Conservation (phyloP, 2,329 filamentous ascomycete genomes). For the Stemphylium beticola region DNA sequence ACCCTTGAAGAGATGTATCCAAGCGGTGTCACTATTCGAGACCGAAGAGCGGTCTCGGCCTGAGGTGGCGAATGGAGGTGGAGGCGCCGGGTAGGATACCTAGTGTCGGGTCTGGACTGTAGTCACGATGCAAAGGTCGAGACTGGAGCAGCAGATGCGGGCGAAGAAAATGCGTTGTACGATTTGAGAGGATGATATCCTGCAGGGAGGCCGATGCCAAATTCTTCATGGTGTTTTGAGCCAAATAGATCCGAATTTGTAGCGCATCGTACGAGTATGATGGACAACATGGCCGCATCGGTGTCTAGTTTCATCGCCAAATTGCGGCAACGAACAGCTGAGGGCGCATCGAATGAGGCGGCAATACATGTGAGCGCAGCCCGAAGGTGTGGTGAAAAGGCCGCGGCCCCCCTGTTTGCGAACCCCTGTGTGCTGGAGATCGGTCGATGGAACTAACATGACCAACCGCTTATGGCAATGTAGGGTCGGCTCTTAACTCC, state of each 20-base stretch:
- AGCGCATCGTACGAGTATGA: neutral
- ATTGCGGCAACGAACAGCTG: neutral
- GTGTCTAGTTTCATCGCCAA: neutral
- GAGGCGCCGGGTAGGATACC: neutral
- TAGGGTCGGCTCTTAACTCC: neutral
- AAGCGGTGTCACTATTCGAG: constrained; percentile 45
- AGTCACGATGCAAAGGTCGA: too few relatives aligned
- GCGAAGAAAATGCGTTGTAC: neutral
- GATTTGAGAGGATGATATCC: neutral
- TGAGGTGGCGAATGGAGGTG: constrained; percentile 23
- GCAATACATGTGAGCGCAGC: neutral
- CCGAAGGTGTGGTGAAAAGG: neutral
- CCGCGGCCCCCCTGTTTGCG: constrained; percentile 1
- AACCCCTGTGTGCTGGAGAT: neutral
- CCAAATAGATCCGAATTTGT: too few relatives aligned
- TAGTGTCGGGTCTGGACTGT: too few relatives aligned
- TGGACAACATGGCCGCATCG: neutral
- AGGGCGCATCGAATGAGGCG: neutral
- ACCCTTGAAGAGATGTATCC: constrained; percentile 36
- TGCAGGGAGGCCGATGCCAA: neutral
- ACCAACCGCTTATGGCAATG: constrained; percentile 1
- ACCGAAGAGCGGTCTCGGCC: constrained; percentile 47
- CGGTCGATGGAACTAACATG: constrained; percentile 4
- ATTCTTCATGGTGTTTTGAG: neutral
- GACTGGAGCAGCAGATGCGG: neutral